These are phyloP conservation scores for Alternaria angustiovoidea DNA, from an alignment of 2,329 filamentous ascomycete genomes.

Conservation along the genomic window DNA sequence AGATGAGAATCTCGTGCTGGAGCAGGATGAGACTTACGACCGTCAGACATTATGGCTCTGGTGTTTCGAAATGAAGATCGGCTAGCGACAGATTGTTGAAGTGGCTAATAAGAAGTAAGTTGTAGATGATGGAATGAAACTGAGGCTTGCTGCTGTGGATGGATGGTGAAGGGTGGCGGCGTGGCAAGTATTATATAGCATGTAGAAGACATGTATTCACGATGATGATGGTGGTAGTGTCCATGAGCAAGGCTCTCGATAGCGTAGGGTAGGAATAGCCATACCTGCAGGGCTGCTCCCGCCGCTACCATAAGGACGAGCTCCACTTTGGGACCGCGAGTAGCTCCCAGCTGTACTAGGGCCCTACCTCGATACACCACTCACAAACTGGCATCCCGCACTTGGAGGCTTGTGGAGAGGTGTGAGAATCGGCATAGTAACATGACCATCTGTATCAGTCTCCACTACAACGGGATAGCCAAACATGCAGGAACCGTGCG, in stretches of 20 bases:
- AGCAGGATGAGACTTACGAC: conserved; percentile 56
- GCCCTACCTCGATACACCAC: conserved; percentile 33
- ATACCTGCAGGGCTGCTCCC: conserved; percentile 47
- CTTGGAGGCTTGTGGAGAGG: conserved; percentile 36
- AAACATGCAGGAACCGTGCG: conserved; percentile 36
- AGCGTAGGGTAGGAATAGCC: conserved; percentile 23
- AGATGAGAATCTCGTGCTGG: not conserved
- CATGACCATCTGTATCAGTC: conserved; percentile 30
- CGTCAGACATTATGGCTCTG: conserved; percentile 61
- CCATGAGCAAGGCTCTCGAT: conserved; percentile 38
- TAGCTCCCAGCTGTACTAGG: conserved; percentile 48
- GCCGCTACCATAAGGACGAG: conserved; percentile 48
- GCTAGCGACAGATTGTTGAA: conserved; percentile 22
- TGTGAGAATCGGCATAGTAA: conserved; percentile 37
- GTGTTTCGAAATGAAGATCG: conserved; percentile 16
- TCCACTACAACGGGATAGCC: conserved; percentile 21
- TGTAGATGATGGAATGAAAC: conserved; percentile 18
- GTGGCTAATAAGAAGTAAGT: conserved; percentile 10
- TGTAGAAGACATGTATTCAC: conserved; percentile 38
- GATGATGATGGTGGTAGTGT: conserved; percentile 15
- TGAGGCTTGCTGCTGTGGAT: conserved; percentile 31
- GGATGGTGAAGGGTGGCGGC: conserved; percentile 31
- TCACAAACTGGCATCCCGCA: conserved; percentile 44
- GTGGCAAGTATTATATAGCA: conserved; percentile 49
- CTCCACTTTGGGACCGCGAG: conserved; percentile 47